phyloP scores from a whole-genome alignment of 306 rosid species.

The Biancaea sappan region DNA sequence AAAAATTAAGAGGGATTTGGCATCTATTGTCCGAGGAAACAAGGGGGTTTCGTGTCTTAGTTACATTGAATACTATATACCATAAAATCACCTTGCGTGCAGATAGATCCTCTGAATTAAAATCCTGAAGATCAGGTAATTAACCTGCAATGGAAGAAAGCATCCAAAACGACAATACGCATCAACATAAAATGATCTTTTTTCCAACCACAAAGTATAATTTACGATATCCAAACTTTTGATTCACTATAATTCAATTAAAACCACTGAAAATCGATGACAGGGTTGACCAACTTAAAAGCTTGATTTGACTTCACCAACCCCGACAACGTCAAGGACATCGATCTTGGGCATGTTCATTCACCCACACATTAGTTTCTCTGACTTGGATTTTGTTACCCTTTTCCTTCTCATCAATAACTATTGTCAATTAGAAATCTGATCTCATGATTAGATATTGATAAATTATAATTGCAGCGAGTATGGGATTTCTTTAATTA shows the following conservation, averaged over 20 bases:
- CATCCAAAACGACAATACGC: slow-evolving; percentile 20
- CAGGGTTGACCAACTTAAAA: neutral
- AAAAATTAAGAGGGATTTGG: neutral
- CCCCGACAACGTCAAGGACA: slow-evolving; percentile 26
- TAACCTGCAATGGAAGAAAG: slow-evolving; percentile 24
- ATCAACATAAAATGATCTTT: neutral
- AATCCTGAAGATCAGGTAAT: neutral
- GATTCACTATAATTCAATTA: neutral
- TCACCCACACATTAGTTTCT: neutral
- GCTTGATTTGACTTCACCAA: slow-evolving; percentile 33
- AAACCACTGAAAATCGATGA: no score
- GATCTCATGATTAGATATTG: neutral
- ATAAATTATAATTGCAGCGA: neutral
- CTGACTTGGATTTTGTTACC: neutral
- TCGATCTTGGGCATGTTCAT: neutral
- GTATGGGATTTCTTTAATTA: neutral
- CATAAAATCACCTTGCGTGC: neutral
- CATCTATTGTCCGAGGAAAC: neutral
- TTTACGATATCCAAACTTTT: neutral
- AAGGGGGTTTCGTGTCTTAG: neutral
- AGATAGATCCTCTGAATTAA: neutral
- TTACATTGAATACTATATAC: neutral
- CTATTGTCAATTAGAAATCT: neutral
- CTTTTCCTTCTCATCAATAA: neutral
- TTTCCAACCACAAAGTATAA: neutral